Percentiles rank a stretch among this genome's conserved stretches.
Evolutionary conservation across 257 asterid genomes (phyloP).

Genomic region (Cordia subcordata): DNA sequence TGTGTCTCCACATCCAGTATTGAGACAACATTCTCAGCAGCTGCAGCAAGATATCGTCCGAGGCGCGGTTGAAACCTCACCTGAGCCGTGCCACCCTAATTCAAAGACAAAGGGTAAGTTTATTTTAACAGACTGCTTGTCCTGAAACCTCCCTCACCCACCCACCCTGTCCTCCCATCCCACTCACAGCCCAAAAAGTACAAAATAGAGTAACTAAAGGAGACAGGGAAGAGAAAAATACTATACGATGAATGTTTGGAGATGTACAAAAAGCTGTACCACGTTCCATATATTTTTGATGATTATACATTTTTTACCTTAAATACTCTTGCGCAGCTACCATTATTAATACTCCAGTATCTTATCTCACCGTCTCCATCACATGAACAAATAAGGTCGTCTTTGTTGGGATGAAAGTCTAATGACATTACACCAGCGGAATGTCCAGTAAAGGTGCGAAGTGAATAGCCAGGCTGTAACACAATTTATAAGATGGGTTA

Average conservation of each 20-base stretch:
- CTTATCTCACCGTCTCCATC: constrained; percentile 94
- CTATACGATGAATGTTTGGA: no score
- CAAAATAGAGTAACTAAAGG: neutral
- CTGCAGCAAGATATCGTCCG: constrained; percentile 94
- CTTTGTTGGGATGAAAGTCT: constrained; percentile 95
- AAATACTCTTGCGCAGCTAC: constrained; percentile 65
- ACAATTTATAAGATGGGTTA: constrained; percentile 1
- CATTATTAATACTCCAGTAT: constrained; percentile 80
- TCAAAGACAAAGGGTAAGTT: constrained; percentile 16
- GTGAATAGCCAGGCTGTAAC: constrained; percentile 74
- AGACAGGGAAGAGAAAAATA: neutral
- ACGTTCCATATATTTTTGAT: no score
- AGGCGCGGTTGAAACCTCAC: constrained; percentile 93
- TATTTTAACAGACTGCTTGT: neutral
- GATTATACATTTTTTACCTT: constrained; percentile 41
- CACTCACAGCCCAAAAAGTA: no score
- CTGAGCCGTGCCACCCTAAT: constrained; percentile 80
- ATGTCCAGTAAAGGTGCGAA: constrained; percentile 86
- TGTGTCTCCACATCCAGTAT: constrained; percentile 80
- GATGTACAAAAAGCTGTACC: no score
- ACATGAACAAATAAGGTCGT: constrained; percentile 88
- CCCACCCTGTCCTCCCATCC: neutral
- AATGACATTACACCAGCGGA: constrained; percentile 82
- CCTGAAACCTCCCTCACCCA: neutral
- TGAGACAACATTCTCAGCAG: constrained; percentile 83